Conservation (phyloP, 179 eudicot genomes). For the Spergularia azorica region DNA sequence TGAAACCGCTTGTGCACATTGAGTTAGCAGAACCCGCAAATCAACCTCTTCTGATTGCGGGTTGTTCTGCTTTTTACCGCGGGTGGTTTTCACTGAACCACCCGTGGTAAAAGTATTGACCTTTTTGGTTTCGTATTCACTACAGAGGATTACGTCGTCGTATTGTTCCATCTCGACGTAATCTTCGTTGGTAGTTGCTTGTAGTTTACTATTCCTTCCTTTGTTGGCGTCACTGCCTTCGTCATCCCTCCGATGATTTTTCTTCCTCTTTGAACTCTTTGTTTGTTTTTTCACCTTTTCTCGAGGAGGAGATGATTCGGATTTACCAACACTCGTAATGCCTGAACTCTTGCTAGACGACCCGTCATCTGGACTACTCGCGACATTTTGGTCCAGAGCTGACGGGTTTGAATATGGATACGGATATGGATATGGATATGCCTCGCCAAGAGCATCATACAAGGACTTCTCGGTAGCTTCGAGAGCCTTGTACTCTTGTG, state of each 20-base stretch:
- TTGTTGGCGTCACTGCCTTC: background rate
- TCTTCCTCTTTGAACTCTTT: slow-evolving; percentile 25
- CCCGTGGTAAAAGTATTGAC: background rate
- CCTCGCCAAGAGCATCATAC: slow-evolving; percentile 41
- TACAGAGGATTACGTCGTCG: slow-evolving; percentile 42
- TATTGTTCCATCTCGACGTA: slow-evolving; percentile 33
- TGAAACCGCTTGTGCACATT: slow-evolving; percentile 46
- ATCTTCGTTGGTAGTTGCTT: slow-evolving; percentile 35
- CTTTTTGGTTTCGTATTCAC: slow-evolving; percentile 4
- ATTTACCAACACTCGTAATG: too few species aligned
- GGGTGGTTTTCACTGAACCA: background rate
- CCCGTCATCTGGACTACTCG: slow-evolving; percentile 20
- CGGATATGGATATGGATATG: slow-evolving; percentile 21
- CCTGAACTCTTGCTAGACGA: slow-evolving; percentile 4
- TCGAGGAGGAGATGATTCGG: too few species aligned
- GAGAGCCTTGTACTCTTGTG: slow-evolving; percentile 37
- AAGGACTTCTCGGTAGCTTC: slow-evolving; percentile 51
- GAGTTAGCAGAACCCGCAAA: slow-evolving; percentile 31
- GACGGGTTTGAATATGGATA: slow-evolving; percentile 10
- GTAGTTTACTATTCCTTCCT: slow-evolving; percentile 33
- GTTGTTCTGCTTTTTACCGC: slow-evolving; percentile 24
- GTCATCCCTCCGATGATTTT: slow-evolving; percentile 31
- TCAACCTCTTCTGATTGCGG: slow-evolving; percentile 35
- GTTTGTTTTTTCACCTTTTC: background rate
- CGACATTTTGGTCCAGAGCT: background rate